These are phyloP conservation scores for Colletotrichum sojae DNA, from an alignment of 2,329 filamentous ascomycete genomes.

Conservation along the genomic window DNA sequence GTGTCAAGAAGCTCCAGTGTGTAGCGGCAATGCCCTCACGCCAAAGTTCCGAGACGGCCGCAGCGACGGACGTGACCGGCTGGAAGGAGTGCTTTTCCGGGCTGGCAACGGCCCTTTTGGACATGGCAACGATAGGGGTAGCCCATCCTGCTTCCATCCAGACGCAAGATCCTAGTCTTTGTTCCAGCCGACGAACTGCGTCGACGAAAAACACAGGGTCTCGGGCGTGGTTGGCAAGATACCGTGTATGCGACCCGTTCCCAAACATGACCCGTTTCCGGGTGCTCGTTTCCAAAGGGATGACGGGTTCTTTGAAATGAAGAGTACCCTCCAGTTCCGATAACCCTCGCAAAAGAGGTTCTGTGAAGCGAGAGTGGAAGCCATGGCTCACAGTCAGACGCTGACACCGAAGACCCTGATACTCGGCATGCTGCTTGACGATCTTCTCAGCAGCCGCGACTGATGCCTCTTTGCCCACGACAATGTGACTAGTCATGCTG, in stretches of 20 bases:
- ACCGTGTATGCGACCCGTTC: not conserved
- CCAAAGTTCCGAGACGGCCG: too few species aligned
- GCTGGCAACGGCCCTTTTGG: too few species aligned
- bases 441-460: conserved; percentile 22
- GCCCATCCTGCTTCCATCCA: conserved; percentile 58
- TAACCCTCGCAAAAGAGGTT: conserved; percentile 49
- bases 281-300: conserved; percentile 13
- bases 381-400: conserved; percentile 61
- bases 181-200: conserved; percentile 55
- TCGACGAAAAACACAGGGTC: conserved; percentile 60
- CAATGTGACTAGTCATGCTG: conserved; percentile 54
- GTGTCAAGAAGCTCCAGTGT: too few species aligned
- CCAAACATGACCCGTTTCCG: too few species aligned
- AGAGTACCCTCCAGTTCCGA: conserved; percentile 34
- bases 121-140: too few species aligned
- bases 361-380: conserved; percentile 61
- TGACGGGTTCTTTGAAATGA: conserved; percentile 35
- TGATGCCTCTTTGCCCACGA: conserved; percentile 53
- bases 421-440: not conserved
- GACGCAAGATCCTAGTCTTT: conserved; percentile 46
- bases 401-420: conserved; percentile 46
- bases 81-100: too few species aligned
- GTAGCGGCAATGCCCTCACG: too few species aligned
- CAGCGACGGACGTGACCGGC: too few species aligned
- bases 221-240: conserved; percentile 46